These are phyloP conservation scores for Trichophyton benhamiae DNA, from an alignment of 2,329 filamentous ascomycete genomes.

Conservation along the genomic window DNA sequence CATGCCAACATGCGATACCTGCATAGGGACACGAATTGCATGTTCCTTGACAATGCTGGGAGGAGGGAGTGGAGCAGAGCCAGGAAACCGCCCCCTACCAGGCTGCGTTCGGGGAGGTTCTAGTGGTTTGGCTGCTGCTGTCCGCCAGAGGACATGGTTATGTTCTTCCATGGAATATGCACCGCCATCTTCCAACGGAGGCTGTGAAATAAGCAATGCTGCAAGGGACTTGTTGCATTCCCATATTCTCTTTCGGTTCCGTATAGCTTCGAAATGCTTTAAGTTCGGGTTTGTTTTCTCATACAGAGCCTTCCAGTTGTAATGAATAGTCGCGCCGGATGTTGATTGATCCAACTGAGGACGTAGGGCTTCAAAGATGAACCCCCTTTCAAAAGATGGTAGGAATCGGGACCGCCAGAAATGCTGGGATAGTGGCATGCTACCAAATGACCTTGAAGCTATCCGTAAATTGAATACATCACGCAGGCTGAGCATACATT, in stretches of 20 bases:
- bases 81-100: background rate
- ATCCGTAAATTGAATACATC: constrained; percentile 12
- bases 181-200: background rate
- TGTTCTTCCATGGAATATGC: background rate
- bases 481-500: constrained; percentile 8
- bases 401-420: constrained; percentile 18
- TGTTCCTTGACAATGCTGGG: background rate
- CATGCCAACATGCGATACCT: constrained; percentile 11
- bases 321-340: background rate
- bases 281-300: constrained; percentile 9
- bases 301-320: constrained; percentile 18
- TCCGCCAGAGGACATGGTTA: constrained; percentile 9
- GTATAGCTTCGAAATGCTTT: constrained; percentile 5
- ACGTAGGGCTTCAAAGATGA: constrained; percentile 12
- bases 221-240: constrained; percentile 10
- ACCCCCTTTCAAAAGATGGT: constrained; percentile 13
- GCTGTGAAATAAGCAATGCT: constrained; percentile 8
- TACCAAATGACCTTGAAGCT: constrained; percentile 16
- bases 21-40: constrained; percentile 4
- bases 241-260: constrained; percentile 15
- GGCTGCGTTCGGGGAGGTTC: background rate
- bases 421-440: constrained; percentile 12
- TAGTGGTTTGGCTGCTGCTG: background rate
- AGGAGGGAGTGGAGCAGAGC: background rate
- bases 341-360: background rate